Conservation (phyloP, 1,284 basidiomycete genomes). For the Caloboletus inedulis region DNA sequence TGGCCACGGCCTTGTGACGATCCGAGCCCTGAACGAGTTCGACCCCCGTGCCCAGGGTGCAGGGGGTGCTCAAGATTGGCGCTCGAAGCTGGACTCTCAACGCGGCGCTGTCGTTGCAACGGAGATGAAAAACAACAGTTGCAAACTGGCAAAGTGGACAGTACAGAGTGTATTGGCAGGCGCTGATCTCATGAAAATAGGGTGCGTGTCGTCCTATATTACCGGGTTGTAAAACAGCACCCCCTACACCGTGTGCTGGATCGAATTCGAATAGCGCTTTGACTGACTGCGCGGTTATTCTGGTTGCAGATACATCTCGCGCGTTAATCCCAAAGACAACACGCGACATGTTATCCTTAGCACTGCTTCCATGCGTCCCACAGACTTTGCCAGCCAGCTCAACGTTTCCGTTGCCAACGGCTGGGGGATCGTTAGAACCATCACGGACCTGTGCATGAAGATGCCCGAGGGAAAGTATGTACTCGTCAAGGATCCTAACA, state of each 20-base stretch:
- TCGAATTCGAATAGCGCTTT: background rate
- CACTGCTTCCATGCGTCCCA: conserved; percentile 91
- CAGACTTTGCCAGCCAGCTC: conserved; percentile 92
- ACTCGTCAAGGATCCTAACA: conserved; percentile 94
- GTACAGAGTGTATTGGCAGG: conserved; percentile 95
- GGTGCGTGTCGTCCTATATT: conserved; percentile 50
- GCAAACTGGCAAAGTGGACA: conserved; percentile 97
- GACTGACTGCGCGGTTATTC: conserved; percentile 11
- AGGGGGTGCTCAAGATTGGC: conserved; percentile 96
- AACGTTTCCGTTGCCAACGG: conserved; percentile 95
- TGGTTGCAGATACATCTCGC: conserved; percentile 78
- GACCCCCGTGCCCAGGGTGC: conserved; percentile 89
- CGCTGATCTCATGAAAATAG: conserved; percentile 97
- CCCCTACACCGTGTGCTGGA: background rate
- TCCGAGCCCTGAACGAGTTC: conserved; percentile 97
- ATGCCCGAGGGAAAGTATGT: conserved; percentile 97
- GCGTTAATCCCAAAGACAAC: conserved; percentile 90
- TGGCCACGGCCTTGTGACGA: conserved; percentile 83
- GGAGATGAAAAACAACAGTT: conserved; percentile 99
- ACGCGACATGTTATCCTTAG: conserved; percentile 95
- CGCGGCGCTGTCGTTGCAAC: conserved; percentile 97
- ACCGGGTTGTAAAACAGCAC: background rate
- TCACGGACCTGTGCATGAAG: conserved; percentile 90
- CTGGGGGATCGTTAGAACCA: conserved; percentile 97
- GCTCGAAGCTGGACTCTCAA: conserved; percentile 92